Base-by-base conservation (phyloP, 352 stramenopile species). In the Phytophthora quininea region DNA sequence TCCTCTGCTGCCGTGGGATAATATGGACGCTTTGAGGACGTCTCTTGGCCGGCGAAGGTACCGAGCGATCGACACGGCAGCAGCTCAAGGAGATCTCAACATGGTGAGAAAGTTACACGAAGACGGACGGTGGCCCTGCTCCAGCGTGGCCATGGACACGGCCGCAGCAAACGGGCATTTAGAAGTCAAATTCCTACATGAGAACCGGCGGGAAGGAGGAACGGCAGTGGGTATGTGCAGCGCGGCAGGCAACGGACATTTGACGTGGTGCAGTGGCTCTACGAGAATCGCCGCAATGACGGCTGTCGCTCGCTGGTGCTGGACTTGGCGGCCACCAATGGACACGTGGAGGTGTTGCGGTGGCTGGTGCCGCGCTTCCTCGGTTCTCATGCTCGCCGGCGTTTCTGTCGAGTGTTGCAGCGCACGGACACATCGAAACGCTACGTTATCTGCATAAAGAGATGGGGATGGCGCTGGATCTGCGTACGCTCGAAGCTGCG, bases 291-390 rank as follows among this genome's bases (percentile, higher is more conserved):
- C 1, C 71, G 64, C 38, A 68, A 50, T 19, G 72, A 84, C 37
- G 76, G 78, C 35, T 81, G 71, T 12, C 71, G 72, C n/a, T 69
- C 72, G 19, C 51, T 77, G 52, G 72, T 77, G 31, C 55, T 88
- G 64, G 75, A 88, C 48, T 27, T 82, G 27, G 67, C 76, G 30
- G 79, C 79, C n/a, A 79, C 69, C 3, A 76, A 83, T 65, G 76
- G 79, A 2, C 79, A 84, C 35, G 49, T 85, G 27, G 56, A 77
- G 0, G 71, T 88, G 4, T 46, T 88, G 6, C 74, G 81, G n/a
- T 88, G 77, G 76, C 56, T 88, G 2, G 67, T 72, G 43, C 54
- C 57, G 30, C 57, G 72, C 3, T 82, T 74, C 43, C 69, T 4
- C 55, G 67, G 24, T 77, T 77, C 30, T 66, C 64, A 49, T 80